Evolutionary conservation across 2,329 filamentous ascomycete genomes (phyloP), one percentile per base, ranked within the genome.

Genomic region (Xylaria multiplex): DNA sequence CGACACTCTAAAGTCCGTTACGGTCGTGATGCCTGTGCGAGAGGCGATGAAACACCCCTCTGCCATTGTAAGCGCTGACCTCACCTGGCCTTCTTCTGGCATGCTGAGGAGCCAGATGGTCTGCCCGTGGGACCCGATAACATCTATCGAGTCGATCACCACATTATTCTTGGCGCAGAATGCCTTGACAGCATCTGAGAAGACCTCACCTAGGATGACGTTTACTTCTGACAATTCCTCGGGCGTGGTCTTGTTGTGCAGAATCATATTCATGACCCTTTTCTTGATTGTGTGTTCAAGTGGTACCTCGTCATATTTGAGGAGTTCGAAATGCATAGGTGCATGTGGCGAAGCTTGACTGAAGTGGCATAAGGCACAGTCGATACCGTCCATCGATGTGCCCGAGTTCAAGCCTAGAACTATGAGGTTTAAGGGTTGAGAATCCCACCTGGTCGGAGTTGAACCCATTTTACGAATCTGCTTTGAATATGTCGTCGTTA

Each of bases 301-400:
- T 0, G 84, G 82, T n/a, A 86, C 79, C 69, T 88, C 85, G 54
- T 82, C 84, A 73, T 87, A 87, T 76, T 85, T 76, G n/a, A 87
- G 78, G 5, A 89, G 78, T 70, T 85, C 81, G 68, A 89, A 85
- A 69, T 85, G 82, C 81, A 89, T 83, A 2, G 84, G 81, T 5
- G 79, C 78, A 6, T 82, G 78, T 0, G 85, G 85, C 6, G 80
- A 79, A 19, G 81, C 80, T 72, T 89, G 86, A 53, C 78, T 78
- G 73, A 88, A 89, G 58, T 78, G 84, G 70, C 86, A 87, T 8
- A 88, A 79, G 1, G 84, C 86, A 69, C 85, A 88, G 73, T 88
- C 85, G 50, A 89, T 86, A 30, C 84, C 82, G 72, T 86, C 84
- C 85, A 88, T 84, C 0, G 81, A 83, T 3, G 83, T 85, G 32